Percentiles rank a stretch among this genome's conserved stretches.
Conservation (phyloP, 169 alveolate genomes). For the Cryptosporidium andersoni region DNA sequence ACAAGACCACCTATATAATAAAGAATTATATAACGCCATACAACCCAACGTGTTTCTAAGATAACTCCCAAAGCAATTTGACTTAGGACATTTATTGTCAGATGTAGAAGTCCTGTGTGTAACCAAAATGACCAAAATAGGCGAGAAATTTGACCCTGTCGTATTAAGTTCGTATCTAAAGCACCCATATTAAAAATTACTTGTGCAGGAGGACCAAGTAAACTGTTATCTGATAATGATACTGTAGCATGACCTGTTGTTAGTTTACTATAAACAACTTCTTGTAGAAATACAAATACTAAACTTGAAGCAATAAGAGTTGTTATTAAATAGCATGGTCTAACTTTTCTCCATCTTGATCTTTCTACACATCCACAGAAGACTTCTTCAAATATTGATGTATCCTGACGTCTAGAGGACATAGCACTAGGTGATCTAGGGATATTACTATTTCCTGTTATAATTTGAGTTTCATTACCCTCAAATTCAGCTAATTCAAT, state of each 20-base stretch:
- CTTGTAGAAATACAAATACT: slow-evolving; percentile 62
- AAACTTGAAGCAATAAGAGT: slow-evolving; percentile 64
- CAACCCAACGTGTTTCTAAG: slow-evolving; percentile 68
- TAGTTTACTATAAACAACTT: slow-evolving; percentile 49
- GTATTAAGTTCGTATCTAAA: slow-evolving; percentile 37
- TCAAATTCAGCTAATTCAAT: too few species aligned
- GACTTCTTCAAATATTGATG: slow-evolving; percentile 21
- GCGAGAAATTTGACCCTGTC: slow-evolving; percentile 59
- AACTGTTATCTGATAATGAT: slow-evolving; percentile 7
- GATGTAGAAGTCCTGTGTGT: slow-evolving; percentile 53
- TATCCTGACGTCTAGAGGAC: neutral
- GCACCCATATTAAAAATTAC: slow-evolving; percentile 69
- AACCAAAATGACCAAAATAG: slow-evolving; percentile 70
- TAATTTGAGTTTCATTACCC: too few species aligned
- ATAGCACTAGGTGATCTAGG: neutral
- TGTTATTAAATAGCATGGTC: slow-evolving; percentile 28
- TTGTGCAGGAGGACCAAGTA: slow-evolving; percentile 68
- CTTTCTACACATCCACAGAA: slow-evolving; percentile 37
- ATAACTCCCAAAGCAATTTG: slow-evolving; percentile 52
- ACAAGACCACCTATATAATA: slow-evolving; percentile 47
- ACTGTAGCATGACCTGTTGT: slow-evolving; percentile 28
- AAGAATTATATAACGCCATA: slow-evolving; percentile 53
- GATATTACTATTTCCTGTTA: neutral
- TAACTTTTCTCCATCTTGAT: neutral
- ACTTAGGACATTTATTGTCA: slow-evolving; percentile 38